These are phyloP conservation scores for Peterozyma toletana DNA, from an alignment of 805 yeast species.

Conservation along the genomic window DNA sequence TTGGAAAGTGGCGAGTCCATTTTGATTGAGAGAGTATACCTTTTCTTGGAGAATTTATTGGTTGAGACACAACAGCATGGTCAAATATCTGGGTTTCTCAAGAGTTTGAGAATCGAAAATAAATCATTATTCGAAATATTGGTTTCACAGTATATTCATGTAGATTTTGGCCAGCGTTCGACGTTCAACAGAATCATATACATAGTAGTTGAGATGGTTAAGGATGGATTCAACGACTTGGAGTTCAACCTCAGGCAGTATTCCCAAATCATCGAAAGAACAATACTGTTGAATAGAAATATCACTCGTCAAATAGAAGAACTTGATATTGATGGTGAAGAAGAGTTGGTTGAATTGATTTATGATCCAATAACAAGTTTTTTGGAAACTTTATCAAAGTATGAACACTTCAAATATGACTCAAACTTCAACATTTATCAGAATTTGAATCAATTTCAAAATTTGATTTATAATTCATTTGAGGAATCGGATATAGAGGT, in stretches of 20 bases:
- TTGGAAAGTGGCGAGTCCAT: background rate
- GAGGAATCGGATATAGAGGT: background rate
- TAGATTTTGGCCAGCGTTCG: background rate
- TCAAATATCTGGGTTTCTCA: too few relatives aligned
- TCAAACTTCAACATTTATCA: background rate
- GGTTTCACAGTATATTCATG: background rate
- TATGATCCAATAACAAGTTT: background rate
- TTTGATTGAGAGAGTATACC: too few relatives aligned
- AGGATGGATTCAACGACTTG: background rate
- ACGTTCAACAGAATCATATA: background rate
- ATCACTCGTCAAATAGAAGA: background rate
- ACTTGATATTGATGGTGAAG: background rate
- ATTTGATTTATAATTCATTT: background rate
- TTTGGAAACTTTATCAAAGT: background rate
- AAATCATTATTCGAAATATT: background rate
- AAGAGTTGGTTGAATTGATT: background rate
- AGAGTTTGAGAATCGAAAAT: too few relatives aligned
- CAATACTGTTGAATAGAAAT: background rate
- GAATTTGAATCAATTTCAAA: background rate
- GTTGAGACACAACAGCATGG: too few relatives aligned
- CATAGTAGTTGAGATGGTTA: background rate
- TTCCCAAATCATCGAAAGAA: background rate
- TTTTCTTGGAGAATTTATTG: too few relatives aligned
- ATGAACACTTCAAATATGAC: background rate
- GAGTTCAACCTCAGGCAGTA: background rate